phyloP scores from a whole-genome alignment of 2,329 filamentous ascomycete species.

The Sporothrix inflata region DNA sequence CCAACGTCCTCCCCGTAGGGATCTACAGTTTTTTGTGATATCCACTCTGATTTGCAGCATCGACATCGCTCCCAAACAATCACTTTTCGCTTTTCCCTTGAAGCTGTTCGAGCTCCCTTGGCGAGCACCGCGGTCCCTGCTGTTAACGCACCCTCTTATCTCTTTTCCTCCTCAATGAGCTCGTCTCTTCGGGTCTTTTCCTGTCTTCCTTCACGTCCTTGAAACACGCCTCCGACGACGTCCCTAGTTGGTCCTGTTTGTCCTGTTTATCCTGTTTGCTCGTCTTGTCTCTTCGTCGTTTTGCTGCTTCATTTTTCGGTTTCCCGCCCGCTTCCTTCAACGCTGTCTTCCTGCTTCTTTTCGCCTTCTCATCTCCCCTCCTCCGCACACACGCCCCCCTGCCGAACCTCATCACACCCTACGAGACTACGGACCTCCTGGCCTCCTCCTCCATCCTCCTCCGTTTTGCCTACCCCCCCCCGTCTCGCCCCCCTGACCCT shows the following conservation, averaged over 20 bases:
- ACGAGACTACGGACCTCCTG: constrained; percentile 19
- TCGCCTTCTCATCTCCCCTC: constrained; percentile 21
- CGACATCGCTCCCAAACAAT: constrained; percentile 18
- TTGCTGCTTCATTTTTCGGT: background rate
- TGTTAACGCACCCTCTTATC: background rate
- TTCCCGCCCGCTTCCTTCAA: background rate
- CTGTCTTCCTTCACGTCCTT: constrained; percentile 12
- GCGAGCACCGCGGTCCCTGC: background rate
- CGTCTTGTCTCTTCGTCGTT: background rate
- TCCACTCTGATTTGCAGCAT: constrained; percentile 26
- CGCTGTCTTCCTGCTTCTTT: constrained; percentile 26
- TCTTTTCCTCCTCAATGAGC: background rate
- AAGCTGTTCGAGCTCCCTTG: constrained; percentile 11
- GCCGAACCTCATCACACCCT: constrained; percentile 10
- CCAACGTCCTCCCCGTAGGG: background rate
- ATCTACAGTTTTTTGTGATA: background rate
- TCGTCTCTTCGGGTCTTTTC: constrained; percentile 2
- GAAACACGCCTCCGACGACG: constrained; percentile 27
- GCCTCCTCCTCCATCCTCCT: constrained; percentile 9
- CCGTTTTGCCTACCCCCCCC: constrained; percentile 13
- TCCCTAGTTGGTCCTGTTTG: background rate
- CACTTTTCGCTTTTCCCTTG: constrained; percentile 11
- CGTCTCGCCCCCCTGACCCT: constrained; percentile 21
- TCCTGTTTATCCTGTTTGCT: background rate
- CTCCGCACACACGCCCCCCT: constrained; percentile 4